A percentile compares a stretch with the other conserved stretches of the same genome.
phyloP scores from a whole-genome alignment of 192 early-diverging fungal species.

The Gamsiella multidivaricata region DNA sequence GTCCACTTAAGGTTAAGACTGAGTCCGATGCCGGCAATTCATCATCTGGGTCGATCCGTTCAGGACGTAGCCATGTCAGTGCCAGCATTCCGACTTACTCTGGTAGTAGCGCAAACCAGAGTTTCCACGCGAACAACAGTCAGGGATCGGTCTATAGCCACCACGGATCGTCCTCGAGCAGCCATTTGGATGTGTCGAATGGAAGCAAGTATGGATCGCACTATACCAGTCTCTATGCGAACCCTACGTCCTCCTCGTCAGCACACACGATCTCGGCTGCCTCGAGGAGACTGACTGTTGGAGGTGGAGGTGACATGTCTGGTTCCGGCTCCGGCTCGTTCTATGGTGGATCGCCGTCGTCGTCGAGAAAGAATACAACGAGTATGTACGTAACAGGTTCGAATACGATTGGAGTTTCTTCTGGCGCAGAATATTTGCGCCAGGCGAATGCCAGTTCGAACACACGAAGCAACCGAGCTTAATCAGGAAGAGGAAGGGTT shows the following conservation, averaged over 20 bases:
- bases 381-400: constrained; percentile 51
- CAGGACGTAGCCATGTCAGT: constrained; percentile 17
- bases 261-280: constrained; percentile 17
- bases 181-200: constrained; percentile 2
- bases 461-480: not conserved
- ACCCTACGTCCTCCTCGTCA: constrained; percentile 25
- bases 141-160: too few relatives aligned
- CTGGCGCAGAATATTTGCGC: constrained; percentile 31
- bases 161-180: not conserved
- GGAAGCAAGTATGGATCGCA: constrained; percentile 48
- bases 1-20: constrained; percentile 45
- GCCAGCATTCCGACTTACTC: constrained; percentile 1
- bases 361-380: constrained; percentile 34
- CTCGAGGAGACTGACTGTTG: constrained; percentile 34
- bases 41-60: constrained; percentile 30
- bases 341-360: constrained; percentile 13
- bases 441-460: constrained; percentile 12
- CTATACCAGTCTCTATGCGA: constrained; percentile 42
- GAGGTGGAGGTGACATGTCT: constrained; percentile 8
- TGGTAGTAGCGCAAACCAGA: constrained; percentile 14
- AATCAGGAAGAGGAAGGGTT: too few relatives aligned
- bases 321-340: not conserved
- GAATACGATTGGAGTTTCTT: constrained; percentile 30
- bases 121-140: constrained; percentile 19
- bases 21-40: constrained; percentile 23